phyloP scores from a whole-genome alignment of 2,329 filamentous ascomycete species.

The Trichocomaceae sp. region DNA sequence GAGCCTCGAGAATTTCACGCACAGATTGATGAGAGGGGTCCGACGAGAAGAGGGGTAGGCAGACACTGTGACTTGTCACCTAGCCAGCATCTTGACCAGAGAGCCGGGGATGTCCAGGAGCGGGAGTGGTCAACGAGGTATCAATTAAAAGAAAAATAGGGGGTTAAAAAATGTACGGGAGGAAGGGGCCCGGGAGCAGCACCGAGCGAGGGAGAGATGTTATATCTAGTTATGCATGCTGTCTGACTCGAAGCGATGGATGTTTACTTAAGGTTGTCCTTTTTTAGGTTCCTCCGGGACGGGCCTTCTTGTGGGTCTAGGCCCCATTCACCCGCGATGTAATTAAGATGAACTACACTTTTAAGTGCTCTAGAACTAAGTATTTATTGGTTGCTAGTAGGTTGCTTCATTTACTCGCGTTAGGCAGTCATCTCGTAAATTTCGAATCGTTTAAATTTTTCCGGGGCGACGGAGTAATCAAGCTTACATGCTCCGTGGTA shows the following conservation, averaged over 20 bases:
- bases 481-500: no score
- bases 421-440: neutral
- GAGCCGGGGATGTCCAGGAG: neutral
- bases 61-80: neutral
- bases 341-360: no score
- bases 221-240: neutral
- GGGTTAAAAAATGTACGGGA: neutral
- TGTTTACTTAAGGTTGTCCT: neutral
- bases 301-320: neutral
- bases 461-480: neutral
- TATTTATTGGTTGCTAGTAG: neutral
- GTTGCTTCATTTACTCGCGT: neutral
- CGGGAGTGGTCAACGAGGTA: neutral
- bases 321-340: neutral
- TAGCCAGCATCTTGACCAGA: neutral
- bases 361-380: no score
- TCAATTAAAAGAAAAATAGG: neutral
- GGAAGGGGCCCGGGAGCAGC: no score
- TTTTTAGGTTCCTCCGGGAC: neutral
- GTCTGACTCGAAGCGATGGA: neutral
- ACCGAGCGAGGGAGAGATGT: neutral
- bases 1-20: neutral
- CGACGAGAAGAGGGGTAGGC: neutral
- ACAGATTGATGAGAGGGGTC: neutral
- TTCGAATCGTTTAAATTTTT: neutral